These are phyloP conservation scores for Aureobasidium leucospermi DNA, from an alignment of 2,329 filamentous ascomycete genomes.

Conservation along the genomic window DNA sequence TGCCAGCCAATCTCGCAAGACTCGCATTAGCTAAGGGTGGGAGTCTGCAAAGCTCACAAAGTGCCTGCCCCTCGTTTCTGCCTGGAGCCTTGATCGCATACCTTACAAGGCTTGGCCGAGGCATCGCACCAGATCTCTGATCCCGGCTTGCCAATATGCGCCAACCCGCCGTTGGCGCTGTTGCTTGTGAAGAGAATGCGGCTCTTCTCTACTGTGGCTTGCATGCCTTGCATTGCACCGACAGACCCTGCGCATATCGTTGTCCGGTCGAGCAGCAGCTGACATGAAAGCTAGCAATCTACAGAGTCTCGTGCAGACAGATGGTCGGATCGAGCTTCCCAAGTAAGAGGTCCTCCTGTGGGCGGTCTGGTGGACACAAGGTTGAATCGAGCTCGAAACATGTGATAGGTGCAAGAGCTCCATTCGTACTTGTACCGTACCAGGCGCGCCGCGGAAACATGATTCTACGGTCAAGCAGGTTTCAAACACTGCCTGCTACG, in stretches of 20 bases:
- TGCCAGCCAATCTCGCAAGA: not conserved
- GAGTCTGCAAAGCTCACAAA: not conserved
- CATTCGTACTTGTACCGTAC: too few relatives aligned
- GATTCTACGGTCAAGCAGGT: too few relatives aligned
- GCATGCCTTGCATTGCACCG: not conserved
- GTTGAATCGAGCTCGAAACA: too few relatives aligned
- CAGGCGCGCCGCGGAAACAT: too few relatives aligned
- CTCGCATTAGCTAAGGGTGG: not conserved
- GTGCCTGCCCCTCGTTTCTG: conserved; percentile 1
- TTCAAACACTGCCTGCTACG: too few relatives aligned
- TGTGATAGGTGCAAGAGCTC: too few relatives aligned
- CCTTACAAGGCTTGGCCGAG: conserved; percentile 6
- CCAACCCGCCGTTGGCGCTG: not conserved
- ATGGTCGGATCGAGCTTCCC: too few relatives aligned
- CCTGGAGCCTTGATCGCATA: conserved; percentile 2
- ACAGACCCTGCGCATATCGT: not conserved
- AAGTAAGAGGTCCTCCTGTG: too few relatives aligned
- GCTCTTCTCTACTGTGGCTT: not conserved
- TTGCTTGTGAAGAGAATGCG: not conserved
- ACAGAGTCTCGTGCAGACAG: too few relatives aligned
- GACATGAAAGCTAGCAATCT: not conserved
- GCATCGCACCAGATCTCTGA: not conserved
- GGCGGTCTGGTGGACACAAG: too few relatives aligned
- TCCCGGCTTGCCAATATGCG: not conserved
- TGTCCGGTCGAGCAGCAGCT: not conserved